Evolutionary conservation across 176 grass and related monocot species (phyloP), one percentile per base, ranked within the genome.

Genomic region (Neostapfia colusana): DNA sequence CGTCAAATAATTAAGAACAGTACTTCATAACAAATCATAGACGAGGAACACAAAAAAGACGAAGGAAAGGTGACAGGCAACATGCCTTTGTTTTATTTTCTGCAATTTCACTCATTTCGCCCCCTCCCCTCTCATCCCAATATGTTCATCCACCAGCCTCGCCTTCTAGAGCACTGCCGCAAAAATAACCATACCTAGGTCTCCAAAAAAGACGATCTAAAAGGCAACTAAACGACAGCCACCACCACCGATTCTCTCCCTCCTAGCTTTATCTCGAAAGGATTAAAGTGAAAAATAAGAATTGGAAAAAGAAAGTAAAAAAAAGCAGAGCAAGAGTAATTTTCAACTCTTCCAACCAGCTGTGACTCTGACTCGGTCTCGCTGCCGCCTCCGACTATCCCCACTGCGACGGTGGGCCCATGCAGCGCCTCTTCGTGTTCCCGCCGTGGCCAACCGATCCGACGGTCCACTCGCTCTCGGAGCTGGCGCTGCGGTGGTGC

Each of bases 401-500:
- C 65, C 80, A 84, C 31, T 65, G 82, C 31, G 83, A 85, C 3
- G 85, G 87, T 73, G 88, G 68, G 27, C 72, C 88, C 72, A 91
- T 83, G 72, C 91, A 93, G 21, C 85, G 81, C 46, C 86, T 94
- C 42, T 44, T 44, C 42, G 42, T 7, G 42, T 40, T 31, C 3
- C 70, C 69, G 44, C 60, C 83, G 85, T 85, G 76, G 26, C 78
- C 77, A 17, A 23, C 38, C 28, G 89, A 98, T 92, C 89, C 89
- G 34, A 92, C 81, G 43, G 87, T 88, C 28, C 65, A 67, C 15
- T 90, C 87, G 78, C 92, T 95, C 83, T 95, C 96, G 1, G 89
- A 92, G 61, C 87, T 95, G 51, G 74, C 72, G 70, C 86, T 95
- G 18, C 72, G 79, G 27, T 84, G 55, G 21, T 77, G 83, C 2